Evolutionary conservation across 768 basidiomycete species (phyloP), one percentile per base, ranked within the genome.

Genomic region (Lactarius vividus): DNA sequence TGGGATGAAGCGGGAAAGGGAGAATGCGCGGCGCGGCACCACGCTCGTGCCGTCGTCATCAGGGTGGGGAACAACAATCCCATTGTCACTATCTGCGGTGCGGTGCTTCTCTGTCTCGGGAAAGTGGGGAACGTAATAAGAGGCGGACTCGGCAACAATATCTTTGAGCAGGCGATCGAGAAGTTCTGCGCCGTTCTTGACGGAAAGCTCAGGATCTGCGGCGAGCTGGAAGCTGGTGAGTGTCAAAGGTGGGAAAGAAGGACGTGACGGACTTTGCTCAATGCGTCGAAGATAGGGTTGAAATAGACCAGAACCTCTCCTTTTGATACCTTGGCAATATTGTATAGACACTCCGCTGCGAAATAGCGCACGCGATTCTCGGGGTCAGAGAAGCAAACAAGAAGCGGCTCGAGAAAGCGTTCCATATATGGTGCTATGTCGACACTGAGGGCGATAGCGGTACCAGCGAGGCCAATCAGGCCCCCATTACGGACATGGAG

Each of bases 151-250:
- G 15, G 95, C 91, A 5, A 98, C 96, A 57, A 98, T 96, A 71
- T 99, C 97, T 74, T 98, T 98, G 71, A 99, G 84, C n/a, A 98
- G 84, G 23, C 96, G 86, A 75, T 99, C 97, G 64, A 98, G 84
- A 33, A 99, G 84, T 75, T 99, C 97, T 1, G 97, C 96, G 2
- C 96, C 96, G 73, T 98, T 98, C 85, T 97, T 96, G 67, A 99
- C 96, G 2, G 97, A 96, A 42, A 92, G 72, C 71, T 98, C 96
- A 0, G 94, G 91, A 75, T 99, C 97, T 26, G 96, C 93, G 10
- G 94, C 92, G 66, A 99, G 92, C 96, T 98, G 73, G 23, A 54
- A 44, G 63, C 40, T 13, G 58, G 49, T 65, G 31, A 62, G 49
- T 15, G 29, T 9, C 46, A 37, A 6, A 35, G 29, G 42, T 6